Base-by-base conservation (phyloP, 805 yeast species). In the Wickerhamomyces bisporus region DNA sequence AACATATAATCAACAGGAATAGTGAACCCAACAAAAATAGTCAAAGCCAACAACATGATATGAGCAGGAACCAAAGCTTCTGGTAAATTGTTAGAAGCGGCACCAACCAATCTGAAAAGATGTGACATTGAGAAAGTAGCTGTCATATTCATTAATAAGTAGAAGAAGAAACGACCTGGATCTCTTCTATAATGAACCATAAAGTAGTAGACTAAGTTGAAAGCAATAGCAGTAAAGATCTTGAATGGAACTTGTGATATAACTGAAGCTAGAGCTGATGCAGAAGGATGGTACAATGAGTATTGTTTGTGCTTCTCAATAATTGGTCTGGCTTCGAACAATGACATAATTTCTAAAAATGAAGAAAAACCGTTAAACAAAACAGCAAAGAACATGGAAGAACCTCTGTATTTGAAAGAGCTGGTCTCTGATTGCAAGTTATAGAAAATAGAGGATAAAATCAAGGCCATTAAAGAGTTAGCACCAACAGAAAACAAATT, bases 281-380 rank as follows among this genome's bases (percentile, higher is more conserved):
- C 78, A 12, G 86, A 71, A 3, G 89, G 88, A 41, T 79, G 77
- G 55, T 81, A 86, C 41, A 84, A 70, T 0, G 86, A 78, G 49
- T 80, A 85, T 34, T 72, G 70, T 51, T 79, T 78, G 55, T 85
- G 94, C 52, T 85, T 84, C 49, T 73, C 74, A 20, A 81, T 70
- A 44, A 85, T 76, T 34, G 79, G 73, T 32, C 62, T 60, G 3
- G 80, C 72, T 54, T 77, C 82, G 52, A 64, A 78, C 20, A 76
- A 52, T 1, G 75, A 50, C 57, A 74, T 63, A 38, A 78, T 67
- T 57, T 78, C 84, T 45, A 75, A 61, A 31, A 77, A 50, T 13
- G 79, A 74, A 12, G 77, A 62, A 47, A 77, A 73, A 3, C 82
- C 75, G 52, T 77, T 77, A 53, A 75, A 77, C 47, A 77, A 60